These are phyloP conservation scores for Fomitopsis serialis DNA, from an alignment of 768 basidiomycete species.

Conservation along the genomic window DNA sequence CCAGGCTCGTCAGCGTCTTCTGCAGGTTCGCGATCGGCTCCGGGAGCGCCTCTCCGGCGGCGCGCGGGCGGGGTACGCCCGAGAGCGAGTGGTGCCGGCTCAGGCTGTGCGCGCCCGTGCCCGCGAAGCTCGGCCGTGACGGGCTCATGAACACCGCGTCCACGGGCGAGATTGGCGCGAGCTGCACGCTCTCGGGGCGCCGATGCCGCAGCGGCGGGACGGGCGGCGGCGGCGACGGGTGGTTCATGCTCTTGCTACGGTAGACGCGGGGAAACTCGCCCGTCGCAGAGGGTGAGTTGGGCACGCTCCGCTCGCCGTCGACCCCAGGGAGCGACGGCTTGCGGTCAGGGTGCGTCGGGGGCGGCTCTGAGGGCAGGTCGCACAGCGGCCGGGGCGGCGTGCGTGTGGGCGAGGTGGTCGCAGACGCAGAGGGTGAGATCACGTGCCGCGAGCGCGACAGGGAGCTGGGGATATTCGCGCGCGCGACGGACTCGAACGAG, in stretches of 20 bases:
- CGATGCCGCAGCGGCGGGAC: conserved; percentile 43
- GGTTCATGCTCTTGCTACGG: conserved; percentile 53
- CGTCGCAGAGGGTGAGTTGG: conserved; percentile 7
- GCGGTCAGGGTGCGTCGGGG: conserved; percentile 55
- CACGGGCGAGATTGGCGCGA: conserved; percentile 19
- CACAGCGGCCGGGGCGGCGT: conserved; percentile 24
- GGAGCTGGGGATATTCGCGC: conserved; percentile 21
- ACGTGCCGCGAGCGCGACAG: neutral
- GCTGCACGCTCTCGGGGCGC: conserved; percentile 63
- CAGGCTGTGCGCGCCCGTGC: neutral
- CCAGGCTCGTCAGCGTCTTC: conserved; percentile 36
- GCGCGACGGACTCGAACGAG: conserved; percentile 40
- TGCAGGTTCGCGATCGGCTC: conserved; percentile 36
- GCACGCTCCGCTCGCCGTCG: conserved; percentile 7
- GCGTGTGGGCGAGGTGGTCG: conserved; percentile 20
- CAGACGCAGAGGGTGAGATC: conserved; percentile 5
- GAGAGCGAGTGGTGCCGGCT: conserved; percentile 37
- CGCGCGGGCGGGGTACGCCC: conserved; percentile 7
- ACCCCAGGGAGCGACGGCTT: conserved; percentile 22
- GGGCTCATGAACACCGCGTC: conserved; percentile 11
- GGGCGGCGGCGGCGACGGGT: conserved; percentile 32
- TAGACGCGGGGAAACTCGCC: conserved; percentile 33
- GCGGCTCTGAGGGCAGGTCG: conserved; percentile 30
- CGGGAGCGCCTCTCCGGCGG: conserved; percentile 12
- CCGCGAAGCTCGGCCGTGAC: conserved; percentile 5